These are phyloP conservation scores for Podochytrium sp. DNA, from an alignment of 192 early-diverging fungal genomes.

Conservation along the genomic window DNA sequence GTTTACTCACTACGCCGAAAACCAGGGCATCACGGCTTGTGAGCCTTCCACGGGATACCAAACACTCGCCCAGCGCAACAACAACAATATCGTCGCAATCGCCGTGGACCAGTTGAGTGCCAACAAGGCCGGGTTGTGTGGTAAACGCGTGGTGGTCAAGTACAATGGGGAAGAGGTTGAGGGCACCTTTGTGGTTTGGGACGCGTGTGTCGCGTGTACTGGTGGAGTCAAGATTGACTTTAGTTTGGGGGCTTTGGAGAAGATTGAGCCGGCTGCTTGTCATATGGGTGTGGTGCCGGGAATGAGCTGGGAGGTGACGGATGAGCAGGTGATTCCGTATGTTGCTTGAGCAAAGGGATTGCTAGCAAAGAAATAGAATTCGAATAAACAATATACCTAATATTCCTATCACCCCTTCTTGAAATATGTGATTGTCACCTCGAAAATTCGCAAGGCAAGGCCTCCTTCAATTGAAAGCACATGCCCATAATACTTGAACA, in stretches of 20 bases:
- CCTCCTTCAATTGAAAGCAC: too few species aligned
- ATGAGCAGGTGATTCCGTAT: conserved; percentile 11
- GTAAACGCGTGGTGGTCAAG: conserved; percentile 4
- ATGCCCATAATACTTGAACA: too few species aligned
- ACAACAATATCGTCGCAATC: conserved; percentile 4
- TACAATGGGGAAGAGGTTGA: background rate
- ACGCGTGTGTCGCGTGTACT: background rate
- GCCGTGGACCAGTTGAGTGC: conserved; percentile 1
- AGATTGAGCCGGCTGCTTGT: background rate
- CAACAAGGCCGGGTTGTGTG: conserved; percentile 8
- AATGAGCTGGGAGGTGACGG: background rate
- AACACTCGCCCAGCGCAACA: background rate
- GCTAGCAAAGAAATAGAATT: too few species aligned
- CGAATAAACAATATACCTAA: too few species aligned
- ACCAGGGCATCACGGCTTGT: background rate
- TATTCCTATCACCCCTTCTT: too few species aligned
- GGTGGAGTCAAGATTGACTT: background rate
- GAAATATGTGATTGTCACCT: too few species aligned
- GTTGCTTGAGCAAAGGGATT: background rate
- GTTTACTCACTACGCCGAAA: background rate
- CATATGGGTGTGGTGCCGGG: background rate
- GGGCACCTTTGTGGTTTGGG: background rate
- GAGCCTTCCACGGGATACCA: background rate
- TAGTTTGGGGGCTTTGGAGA: background rate
- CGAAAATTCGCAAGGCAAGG: too few species aligned